Conservation (phyloP, 2,329 filamentous ascomycete genomes). For the Hypoxylon sp. region DNA sequence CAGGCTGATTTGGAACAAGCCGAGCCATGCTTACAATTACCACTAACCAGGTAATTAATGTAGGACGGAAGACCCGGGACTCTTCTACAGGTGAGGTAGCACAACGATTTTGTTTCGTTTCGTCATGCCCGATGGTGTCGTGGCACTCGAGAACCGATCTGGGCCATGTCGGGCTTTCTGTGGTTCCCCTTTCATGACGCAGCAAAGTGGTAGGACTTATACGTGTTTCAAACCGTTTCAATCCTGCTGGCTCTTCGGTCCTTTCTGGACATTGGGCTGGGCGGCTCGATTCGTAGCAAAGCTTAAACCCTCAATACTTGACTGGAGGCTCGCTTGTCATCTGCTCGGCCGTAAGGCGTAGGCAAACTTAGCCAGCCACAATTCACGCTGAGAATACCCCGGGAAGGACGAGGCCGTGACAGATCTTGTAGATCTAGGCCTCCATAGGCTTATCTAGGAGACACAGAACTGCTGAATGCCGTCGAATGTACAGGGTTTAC, state of each 20-base stretch:
- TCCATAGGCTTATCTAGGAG: conserved; percentile 28
- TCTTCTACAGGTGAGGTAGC: conserved; percentile 37
- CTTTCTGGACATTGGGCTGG: conserved; percentile 29
- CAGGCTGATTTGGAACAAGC: conserved; percentile 22
- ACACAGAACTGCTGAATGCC: conserved; percentile 42
- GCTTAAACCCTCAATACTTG: conserved; percentile 13
- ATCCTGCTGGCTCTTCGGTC: conserved; percentile 39
- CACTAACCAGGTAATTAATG: conserved; percentile 23
- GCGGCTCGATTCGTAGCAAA: conserved; percentile 14
- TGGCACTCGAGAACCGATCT: conserved; percentile 39
- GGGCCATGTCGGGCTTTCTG: conserved; percentile 25
- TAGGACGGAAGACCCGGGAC: conserved; percentile 35
- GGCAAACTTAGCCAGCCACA: conserved; percentile 39
- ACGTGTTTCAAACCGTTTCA: conserved; percentile 45
- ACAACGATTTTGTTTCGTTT: conserved; percentile 45
- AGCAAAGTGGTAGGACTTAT: conserved; percentile 37
- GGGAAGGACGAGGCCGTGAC: conserved; percentile 27
- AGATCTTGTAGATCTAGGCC: conserved; percentile 39
- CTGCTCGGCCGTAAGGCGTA: conserved; percentile 40
- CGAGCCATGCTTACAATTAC: conserved; percentile 17
- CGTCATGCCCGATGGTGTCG: conserved; percentile 44
- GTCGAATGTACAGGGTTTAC: conserved; percentile 41
- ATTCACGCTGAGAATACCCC: conserved; percentile 18
- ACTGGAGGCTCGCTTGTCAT: conserved; percentile 28
- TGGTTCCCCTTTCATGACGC: conserved; percentile 34